Base-by-base conservation (phyloP, 768 basidiomycete species). In the Suillus clintonianus region DNA sequence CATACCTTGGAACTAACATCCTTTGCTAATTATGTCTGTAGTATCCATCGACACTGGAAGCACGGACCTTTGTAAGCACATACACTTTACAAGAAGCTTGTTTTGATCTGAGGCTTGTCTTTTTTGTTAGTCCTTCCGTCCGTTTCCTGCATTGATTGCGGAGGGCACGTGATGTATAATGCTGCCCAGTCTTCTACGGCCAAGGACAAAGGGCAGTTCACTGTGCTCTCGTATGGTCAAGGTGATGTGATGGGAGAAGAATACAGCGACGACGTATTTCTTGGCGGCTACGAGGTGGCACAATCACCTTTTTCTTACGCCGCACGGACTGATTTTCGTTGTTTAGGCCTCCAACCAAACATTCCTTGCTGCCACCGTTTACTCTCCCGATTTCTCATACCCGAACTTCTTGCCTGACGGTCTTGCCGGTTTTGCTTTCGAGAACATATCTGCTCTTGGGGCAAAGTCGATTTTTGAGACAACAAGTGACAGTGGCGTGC, bases 31-130 rank as follows among this genome's bases (percentile, higher is more conserved):
- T 60, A n/a, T 27, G 17, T 32, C 32, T 45, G 7, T 60, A 79
- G 80, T 82, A 61, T 80, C 81, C 64, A 80, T 81, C 67, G 81
- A 82, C 67, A 81, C 80, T n/a, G 79, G 71, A 37, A 68, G 67
- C 50, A 64, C 55, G 10, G 55, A 56, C 37, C 55, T 56, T 39
- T 56, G 55, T 56, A 56, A 56, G 55, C 9, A 11, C 17, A 56
- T 53, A 53, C 17, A 7, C 24, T 39, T 39, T 15, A 24, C 24
- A 39, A 39, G 36, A 19, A 5, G 17, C 24, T 60, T 27, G 2
- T 39, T 9, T 53, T 50, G 70, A 80, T 64, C 62, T 81, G 57
- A 70, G 76, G 71, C 55, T 37, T 37, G 27, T 27, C 27, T 7
- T 34, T 19, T 39, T 39, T 15, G 7, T 24, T 85, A 10, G 77